Evolutionary conservation across 345 rosid species (phyloP).

Genomic region (Melaleuca alternifolia): DNA sequence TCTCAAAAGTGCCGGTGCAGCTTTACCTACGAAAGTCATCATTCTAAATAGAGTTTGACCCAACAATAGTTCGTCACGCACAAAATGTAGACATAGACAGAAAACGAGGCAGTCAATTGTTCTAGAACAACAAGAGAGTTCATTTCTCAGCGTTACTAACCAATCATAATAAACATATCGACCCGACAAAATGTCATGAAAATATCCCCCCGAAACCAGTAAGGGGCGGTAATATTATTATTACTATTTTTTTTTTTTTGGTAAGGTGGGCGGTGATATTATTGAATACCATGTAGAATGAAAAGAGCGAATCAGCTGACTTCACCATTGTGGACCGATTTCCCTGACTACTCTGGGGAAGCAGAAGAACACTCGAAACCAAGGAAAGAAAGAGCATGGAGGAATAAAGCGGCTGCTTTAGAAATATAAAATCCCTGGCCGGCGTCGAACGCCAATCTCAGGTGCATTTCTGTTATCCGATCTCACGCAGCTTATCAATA

Average conservation of each 20-base stretch:
- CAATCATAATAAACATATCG: not conserved
- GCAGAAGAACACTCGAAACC: conserved; percentile 9
- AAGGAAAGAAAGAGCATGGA: conserved; percentile 4
- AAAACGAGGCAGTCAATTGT: not conserved
- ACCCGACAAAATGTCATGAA: not conserved
- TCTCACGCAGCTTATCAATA: conserved; percentile 47
- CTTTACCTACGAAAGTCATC: no score
- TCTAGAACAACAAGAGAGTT: not conserved
- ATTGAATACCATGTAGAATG: conserved; percentile 7
- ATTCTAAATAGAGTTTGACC: not conserved
- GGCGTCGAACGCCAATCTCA: not conserved
- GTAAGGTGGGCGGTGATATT: not conserved
- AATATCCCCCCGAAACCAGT: not conserved
- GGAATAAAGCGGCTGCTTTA: conserved; percentile 7
- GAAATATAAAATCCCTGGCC: not conserved
- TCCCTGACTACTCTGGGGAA: conserved; percentile 8
- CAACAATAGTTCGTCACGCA: not conserved
- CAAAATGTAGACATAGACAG: not conserved
- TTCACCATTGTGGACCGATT: not conserved
- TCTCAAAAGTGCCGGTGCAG: no score
- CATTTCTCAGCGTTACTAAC: not conserved
- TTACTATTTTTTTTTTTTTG: no score
- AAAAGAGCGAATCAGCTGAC: conserved; percentile 10
- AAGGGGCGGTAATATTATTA: not conserved
- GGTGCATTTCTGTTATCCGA: conserved; percentile 29